Evolutionary conservation across 2,329 filamentous ascomycete genomes (phyloP), one percentile per base, ranked within the genome.

Genomic region (Trichoderma endophyticum): DNA sequence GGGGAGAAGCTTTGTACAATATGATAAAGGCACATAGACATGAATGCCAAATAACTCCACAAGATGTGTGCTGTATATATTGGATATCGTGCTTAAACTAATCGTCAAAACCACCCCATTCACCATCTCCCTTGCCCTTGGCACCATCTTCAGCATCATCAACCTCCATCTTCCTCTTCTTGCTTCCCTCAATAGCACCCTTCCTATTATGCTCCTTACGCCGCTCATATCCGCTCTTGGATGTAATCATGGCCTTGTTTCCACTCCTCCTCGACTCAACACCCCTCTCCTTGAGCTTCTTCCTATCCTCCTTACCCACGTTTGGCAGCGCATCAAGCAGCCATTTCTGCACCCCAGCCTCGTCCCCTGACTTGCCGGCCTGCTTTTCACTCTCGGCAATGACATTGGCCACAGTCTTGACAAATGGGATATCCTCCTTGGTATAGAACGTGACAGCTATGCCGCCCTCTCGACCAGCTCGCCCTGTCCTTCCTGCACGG

Each of bases 371-470:
- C 76, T 83, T 86, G 32, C 86, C 87, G 2, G 87, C 87, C 77
- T 94, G 87, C 81, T 90, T 92, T 82, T 98, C 93, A 75, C 92
- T 94, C 26, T 90, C 89, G 0, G 92, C 89, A 74, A 99, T 97
- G 39, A 98, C 93, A 78, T 98, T 98, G 39, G 95, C 96, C 32
- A 99, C 93, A 74, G 90, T 93, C 84, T 95, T 97, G 71, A 99
- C 89, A 71, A 87, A 94, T 0, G 93, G 92, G 4, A 98, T 92
- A 78, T 99, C 96, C 73, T 98, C 96, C 80, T 96, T 94, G 0
- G 95, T 98, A 82, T 97, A 99, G 72, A 97, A 92, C 0, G 96
- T 99, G 1, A 99, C 92, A 0, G 94, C 95, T 4, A 97, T 89
- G 62, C 96, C 96, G 24, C 95, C 95, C 77, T 93, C 90, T 28